phyloP scores from a whole-genome alignment of 345 rosid species.

The Excoecaria cochinchinensis region DNA sequence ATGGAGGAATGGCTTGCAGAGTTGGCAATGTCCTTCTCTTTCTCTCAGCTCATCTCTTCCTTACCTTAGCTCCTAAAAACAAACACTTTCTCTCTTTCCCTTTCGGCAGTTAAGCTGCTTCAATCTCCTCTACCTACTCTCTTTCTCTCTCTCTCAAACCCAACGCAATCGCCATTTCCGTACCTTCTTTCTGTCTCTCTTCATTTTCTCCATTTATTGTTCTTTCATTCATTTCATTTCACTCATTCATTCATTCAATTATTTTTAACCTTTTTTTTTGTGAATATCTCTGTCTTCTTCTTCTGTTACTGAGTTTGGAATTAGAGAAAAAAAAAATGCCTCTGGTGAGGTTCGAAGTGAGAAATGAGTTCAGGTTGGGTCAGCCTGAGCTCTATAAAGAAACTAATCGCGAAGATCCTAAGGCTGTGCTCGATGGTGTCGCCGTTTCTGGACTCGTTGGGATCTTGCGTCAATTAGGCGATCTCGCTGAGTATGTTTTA shows the following conservation, averaged over 20 bases:
- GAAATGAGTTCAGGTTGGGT: constrained; percentile 63
- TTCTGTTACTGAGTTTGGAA: not conserved
- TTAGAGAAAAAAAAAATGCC: constrained; percentile 48
- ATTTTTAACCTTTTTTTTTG: not conserved
- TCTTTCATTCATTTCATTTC: constrained; percentile 15
- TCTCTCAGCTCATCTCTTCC: constrained; percentile 11
- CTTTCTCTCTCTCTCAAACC: constrained; percentile 16
- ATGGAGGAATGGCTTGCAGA: constrained; percentile 64
- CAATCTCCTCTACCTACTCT: constrained; percentile 48
- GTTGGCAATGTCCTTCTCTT: constrained; percentile 56
- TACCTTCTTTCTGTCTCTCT: not conserved
- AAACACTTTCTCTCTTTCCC: constrained; percentile 13
- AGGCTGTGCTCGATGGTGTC: constrained; percentile 70
- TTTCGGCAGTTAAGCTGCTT: constrained; percentile 72
- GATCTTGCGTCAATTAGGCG: constrained; percentile 96
- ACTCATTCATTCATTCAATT: not conserved
- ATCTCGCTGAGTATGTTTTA: constrained; percentile 85
- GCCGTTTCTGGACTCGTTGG: constrained; percentile 85
- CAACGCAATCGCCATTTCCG: not conserved
- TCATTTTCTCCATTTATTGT: constrained; percentile 9
- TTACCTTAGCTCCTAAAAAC: constrained; percentile 1
- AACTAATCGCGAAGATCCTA: constrained; percentile 74
- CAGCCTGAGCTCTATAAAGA: constrained; percentile 52
- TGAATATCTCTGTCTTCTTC: constrained; percentile 10
- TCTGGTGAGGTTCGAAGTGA: constrained; percentile 60